These are phyloP conservation scores for Lactuca saligna DNA, from an alignment of 129 eudicot genomes.

Conservation along the genomic window DNA sequence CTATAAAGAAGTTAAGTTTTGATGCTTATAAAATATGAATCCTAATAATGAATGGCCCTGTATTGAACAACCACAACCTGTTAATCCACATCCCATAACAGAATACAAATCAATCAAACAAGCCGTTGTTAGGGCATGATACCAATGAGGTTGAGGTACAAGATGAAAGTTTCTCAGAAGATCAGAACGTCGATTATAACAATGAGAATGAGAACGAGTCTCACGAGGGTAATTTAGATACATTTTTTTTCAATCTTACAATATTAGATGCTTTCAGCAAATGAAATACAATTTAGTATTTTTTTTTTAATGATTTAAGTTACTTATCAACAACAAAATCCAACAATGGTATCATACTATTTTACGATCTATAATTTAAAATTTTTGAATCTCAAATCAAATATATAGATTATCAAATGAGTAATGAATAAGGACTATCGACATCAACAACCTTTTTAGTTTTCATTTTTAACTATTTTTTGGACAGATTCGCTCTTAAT, in stretches of 20 bases:
- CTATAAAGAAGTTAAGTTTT: constrained; percentile 1
- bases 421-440: too few species aligned
- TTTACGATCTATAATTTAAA: too few species aligned
- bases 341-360: too few species aligned
- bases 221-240: constrained; percentile 54
- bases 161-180: constrained; percentile 53
- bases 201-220: constrained; percentile 31
- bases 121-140: constrained; percentile 32
- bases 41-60: constrained; percentile 73
- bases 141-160: constrained; percentile 46
- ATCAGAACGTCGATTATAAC: constrained; percentile 27
- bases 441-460: too few species aligned
- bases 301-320: too few species aligned
- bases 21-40: background rate
- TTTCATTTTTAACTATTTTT: too few species aligned
- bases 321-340: too few species aligned
- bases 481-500: too few species aligned
- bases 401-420: too few species aligned
- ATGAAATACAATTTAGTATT: too few species aligned
- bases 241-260: background rate
- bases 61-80: constrained; percentile 57
- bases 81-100: constrained; percentile 23
- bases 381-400: too few species aligned
- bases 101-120: constrained; percentile 39
- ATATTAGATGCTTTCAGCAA: too few species aligned